Base-by-base conservation (phyloP, 768 basidiomycete genomes). In the Ramaria sp. region DNA sequence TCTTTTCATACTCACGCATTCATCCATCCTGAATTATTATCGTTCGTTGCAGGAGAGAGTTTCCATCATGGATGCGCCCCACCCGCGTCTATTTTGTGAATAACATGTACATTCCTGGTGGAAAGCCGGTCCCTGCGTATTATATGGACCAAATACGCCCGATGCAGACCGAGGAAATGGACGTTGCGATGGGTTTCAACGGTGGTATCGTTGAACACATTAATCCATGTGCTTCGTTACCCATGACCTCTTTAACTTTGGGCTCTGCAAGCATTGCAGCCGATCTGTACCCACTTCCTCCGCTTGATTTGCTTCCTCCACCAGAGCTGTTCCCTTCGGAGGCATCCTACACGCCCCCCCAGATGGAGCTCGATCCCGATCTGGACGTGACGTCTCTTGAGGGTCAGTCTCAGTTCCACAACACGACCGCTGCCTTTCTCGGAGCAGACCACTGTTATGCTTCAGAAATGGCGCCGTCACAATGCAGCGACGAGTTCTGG, bases 341-440 rank as follows among this genome's bases (percentile, higher is more conserved):
- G 9, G 10, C 51, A 6, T 39, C 51, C 5, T 52, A 28, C 24
- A 38, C 8, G 18, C 6, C 37, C 10, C 18, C 51, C 22, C 51
- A 52, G 25, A 16, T 52, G 10, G 32, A 39, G 20, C 28, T 52
- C 9, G 51, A 52, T 32, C 51, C 51, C n/a, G 51, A 52, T 12
- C 16, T 52, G 15, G 51, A 52, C 15, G 36, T 37, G n/a, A 20
- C 37, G 28, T 43, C 51, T 22, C 42, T 52, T 34, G 20, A 37
- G 25, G 25, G 51, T 22, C 27, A 9, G 13, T 52, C 37, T 6
- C 15, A 41, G n/a, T 12, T 30, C 18, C 32, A 15, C 25, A 6
- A 8, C 25, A 22, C 45, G 22, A 15, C 25, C 42, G 38, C 18
- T 5, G 51, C 42, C 51, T 27, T 43, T 38, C 37, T 52, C 13